Evolutionary conservation across 495 filamentous ascomycete genomes (phyloP).

Genomic region (Tetracladium setigerum): DNA sequence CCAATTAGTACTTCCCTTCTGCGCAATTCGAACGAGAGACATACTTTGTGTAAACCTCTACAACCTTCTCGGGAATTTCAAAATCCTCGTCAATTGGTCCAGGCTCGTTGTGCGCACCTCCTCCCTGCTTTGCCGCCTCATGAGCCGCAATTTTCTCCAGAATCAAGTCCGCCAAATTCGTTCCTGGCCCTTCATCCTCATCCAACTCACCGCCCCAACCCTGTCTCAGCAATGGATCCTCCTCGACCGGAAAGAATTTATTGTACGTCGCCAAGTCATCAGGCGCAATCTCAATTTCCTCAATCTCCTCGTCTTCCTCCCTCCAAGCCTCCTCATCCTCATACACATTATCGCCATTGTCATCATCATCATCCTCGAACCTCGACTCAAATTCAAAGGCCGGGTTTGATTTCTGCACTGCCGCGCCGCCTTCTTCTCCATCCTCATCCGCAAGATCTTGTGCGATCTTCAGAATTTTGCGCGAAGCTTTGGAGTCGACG

Average conservation of each 20-base stretch:
- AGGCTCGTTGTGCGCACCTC: constrained; percentile 21
- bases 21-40: constrained; percentile 21
- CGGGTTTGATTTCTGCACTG: constrained; percentile 35
- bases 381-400: constrained; percentile 62
- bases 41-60: constrained; percentile 90
- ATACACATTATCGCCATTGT: constrained; percentile 38
- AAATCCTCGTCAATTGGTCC: constrained; percentile 66
- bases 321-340: constrained; percentile 48
- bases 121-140: constrained; percentile 58
- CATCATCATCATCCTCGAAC: constrained; percentile 36
- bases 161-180: constrained; percentile 86
- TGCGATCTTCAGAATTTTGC: constrained; percentile 81
- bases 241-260: constrained; percentile 66
- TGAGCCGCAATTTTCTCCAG: constrained; percentile 89
- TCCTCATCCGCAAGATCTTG: constrained; percentile 77
- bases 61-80: constrained; percentile 79
- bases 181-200: constrained; percentile 40
- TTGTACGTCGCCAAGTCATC: constrained; percentile 85
- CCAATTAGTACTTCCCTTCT: too few relatives aligned
- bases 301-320: constrained; percentile 66
- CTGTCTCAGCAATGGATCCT: constrained; percentile 42
- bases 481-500: constrained; percentile 78
- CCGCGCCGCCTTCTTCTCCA: constrained; percentile 36
- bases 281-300: constrained; percentile 83
- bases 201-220: constrained; percentile 39